Conservation (phyloP, 2,329 filamentous ascomycete species). For the Hypomyces perniciosus region DNA sequence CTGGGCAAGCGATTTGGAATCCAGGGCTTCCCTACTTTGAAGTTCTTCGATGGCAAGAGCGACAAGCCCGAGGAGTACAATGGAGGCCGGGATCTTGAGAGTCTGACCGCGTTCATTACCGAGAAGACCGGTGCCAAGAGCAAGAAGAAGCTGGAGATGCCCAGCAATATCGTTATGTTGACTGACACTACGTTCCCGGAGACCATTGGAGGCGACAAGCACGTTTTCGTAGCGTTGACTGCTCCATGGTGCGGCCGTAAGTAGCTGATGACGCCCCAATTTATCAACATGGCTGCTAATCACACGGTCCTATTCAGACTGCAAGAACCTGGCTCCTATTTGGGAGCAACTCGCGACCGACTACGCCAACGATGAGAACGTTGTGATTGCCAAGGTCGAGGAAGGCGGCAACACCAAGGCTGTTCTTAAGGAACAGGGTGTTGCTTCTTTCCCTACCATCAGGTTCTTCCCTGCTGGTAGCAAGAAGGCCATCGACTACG, state of each 20-base stretch:
- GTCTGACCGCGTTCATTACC: conserved; percentile 69
- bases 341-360: conserved; percentile 85
- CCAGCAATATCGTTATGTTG: conserved; percentile 73
- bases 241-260: conserved; percentile 97
- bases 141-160: conserved; percentile 67
- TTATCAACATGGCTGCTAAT: conserved; percentile 1
- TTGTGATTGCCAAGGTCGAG: conserved; percentile 92
- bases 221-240: conserved; percentile 93
- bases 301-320: conserved; percentile 55
- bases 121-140: conserved; percentile 83
- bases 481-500: conserved; percentile 65
- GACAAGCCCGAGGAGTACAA: conserved; percentile 79
- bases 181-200: conserved; percentile 73
- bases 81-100: conserved; percentile 81
- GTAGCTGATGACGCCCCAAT: conserved; percentile 26
- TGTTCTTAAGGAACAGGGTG: conserved; percentile 66
- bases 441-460: conserved; percentile 90
- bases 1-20: conserved; percentile 83
- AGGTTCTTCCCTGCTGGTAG: conserved; percentile 92
- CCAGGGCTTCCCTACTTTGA: conserved; percentile 93
- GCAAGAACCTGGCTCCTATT: conserved; percentile 84
- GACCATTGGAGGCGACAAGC: conserved; percentile 74
- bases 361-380: conserved; percentile 69
- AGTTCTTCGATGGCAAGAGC: conserved; percentile 96
- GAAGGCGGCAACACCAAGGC: conserved; percentile 81